Percentiles rank a stretch among this genome's conserved stretches.
Evolutionary conservation across 2,329 filamentous ascomycete genomes (phyloP).

Genomic region (Botrytis byssoidea): DNA sequence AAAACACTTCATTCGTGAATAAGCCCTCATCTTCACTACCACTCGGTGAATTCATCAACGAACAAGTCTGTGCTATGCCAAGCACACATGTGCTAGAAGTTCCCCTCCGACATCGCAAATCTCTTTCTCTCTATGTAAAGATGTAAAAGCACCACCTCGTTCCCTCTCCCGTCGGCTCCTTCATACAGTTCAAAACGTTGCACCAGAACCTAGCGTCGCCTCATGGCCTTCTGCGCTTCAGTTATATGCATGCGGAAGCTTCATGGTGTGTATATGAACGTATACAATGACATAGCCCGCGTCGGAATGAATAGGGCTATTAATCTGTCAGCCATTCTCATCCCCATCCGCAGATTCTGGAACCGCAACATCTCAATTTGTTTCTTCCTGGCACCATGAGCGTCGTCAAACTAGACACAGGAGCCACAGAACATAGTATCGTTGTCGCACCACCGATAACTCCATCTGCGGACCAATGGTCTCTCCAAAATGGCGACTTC

Average conservation of each 20-base stretch:
- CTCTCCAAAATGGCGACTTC: not conserved
- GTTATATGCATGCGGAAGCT: not conserved
- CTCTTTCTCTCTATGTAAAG: too few relatives aligned
- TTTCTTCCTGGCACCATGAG: rapidly evolving
- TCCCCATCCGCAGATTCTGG: not conserved
- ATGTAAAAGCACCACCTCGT: not conserved
- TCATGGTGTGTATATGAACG: rapidly evolving
- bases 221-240: rapidly evolving
- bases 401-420: not conserved
- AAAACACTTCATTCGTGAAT: not conserved
- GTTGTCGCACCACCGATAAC: not conserved
- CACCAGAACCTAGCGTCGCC: too few relatives aligned
- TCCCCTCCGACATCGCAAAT: not conserved
- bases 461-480: not conserved
- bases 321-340: not conserved
- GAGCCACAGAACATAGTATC: not conserved
- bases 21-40: too few relatives aligned
- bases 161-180: rapidly evolving
- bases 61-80: not conserved
- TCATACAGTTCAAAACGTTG: rapidly evolving
- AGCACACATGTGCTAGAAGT: not conserved
- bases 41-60: not conserved
- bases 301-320: too few relatives aligned
- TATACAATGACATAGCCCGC: too few relatives aligned
- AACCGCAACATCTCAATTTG: rapidly evolving